Base-by-base conservation (phyloP, 139 green algal genomes). In the Trebouxia sp. region DNA sequence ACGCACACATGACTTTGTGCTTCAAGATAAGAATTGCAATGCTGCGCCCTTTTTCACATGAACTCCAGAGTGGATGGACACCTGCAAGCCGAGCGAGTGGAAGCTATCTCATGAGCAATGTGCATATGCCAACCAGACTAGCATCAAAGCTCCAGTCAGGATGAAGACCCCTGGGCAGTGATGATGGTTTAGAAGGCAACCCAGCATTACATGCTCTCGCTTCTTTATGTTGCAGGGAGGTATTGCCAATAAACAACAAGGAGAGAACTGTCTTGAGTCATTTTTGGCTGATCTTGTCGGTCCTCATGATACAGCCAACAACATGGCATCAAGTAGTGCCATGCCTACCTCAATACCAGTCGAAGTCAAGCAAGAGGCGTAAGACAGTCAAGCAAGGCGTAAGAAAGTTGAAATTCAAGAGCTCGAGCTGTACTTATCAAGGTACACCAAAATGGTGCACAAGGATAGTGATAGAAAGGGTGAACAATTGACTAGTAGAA, bases 1-100 rank as follows among this genome's bases (percentile, higher is more conserved):
- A 65, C 24, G 53, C 24, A 65, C 53, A 65, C 53, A 65, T 65
- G 53, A 65, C 53, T 65, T 65, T 65, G 53, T 65, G 53, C 24
- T 26, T n/a, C 53, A 65, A 65, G 53, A 65, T 65, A 65, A 65
- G 53, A 65, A 35, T 65, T 65, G 53, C 53, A 65, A 65, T 65
- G 24, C 53, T 65, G 53, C 53, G 53, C 53, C 53, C 53, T 65
- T 65, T 62, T 65, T 65, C 35, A 65, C 53, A 65, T 65, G 53
- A 65, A 65, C 11, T 65, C 53, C 20, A 65, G 35, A 65, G 53
- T n/a, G 53, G 11, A 65, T 35, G 11, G 53, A 65, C 53, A 65
- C 53, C 53, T 65, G 53, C 53, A 38, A 37, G 24, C 53, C 53
- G 53, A 65, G 53, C 53, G 35, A 65, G 53, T 65, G 35, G 53